Evolutionary conservation across 768 basidiomycete genomes (phyloP).

Genomic region (Sutorius australiensis): DNA sequence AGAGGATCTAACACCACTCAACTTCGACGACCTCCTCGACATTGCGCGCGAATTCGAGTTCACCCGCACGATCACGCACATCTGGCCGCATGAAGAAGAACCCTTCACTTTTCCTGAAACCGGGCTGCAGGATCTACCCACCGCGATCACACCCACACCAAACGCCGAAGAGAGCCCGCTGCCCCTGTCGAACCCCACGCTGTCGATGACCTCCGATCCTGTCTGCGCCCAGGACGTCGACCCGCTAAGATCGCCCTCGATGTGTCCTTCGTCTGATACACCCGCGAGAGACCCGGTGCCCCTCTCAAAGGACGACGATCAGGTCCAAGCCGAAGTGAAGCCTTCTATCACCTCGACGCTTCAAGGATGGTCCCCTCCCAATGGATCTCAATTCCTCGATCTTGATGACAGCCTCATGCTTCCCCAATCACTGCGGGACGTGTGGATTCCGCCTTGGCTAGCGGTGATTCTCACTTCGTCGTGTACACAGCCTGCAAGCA

Average conservation of each 20-base stretch:
- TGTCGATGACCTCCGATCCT: background rate
- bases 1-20: constrained; percentile 9
- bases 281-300: background rate
- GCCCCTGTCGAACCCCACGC: background rate
- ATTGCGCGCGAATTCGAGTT: constrained; percentile 30
- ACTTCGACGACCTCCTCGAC: constrained; percentile 28
- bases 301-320: background rate
- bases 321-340: background rate
- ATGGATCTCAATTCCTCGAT: constrained; percentile 24
- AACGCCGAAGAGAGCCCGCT: constrained; percentile 5
- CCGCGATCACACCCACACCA: constrained; percentile 4
- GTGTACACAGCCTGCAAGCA: background rate
- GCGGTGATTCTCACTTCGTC: background rate
- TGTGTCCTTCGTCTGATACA: background rate
- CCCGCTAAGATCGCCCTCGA: background rate
- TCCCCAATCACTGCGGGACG: constrained; percentile 1
- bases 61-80: constrained; percentile 18
- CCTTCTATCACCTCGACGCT: constrained; percentile 5
- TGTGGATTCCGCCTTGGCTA: constrained; percentile 7
- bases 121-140: constrained; percentile 18
- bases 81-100: constrained; percentile 20
- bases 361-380: constrained; percentile 26
- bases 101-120: constrained; percentile 3
- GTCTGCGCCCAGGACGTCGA: background rate
- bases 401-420: constrained; percentile 17